phyloP scores from a whole-genome alignment of 768 basidiomycete genomes.

The Termitomyces sp. region DNA sequence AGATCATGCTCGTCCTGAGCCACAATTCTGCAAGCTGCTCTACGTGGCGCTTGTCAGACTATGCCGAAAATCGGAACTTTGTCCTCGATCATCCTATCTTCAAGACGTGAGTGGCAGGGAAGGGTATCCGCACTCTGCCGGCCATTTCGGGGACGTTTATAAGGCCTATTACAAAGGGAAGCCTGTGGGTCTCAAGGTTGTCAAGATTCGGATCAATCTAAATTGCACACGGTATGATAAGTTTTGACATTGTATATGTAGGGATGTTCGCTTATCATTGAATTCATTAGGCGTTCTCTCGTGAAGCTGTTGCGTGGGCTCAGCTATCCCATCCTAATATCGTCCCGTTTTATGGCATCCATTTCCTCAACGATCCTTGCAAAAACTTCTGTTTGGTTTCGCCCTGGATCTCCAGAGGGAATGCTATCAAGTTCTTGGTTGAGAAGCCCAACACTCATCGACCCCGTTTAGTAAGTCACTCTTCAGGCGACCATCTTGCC shows the following conservation, averaged over 20 bases:
- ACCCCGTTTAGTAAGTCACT: constrained; percentile 3
- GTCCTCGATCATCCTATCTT: constrained; percentile 26
- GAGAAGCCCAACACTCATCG: constrained; percentile 18
- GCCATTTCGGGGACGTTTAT: constrained; percentile 28
- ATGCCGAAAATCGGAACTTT: constrained; percentile 22
- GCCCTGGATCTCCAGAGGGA: constrained; percentile 38
- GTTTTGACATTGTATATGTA: neutral
- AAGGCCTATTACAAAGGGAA: constrained; percentile 19
- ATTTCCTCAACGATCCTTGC: constrained; percentile 21
- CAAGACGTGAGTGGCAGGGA: constrained; percentile 6
- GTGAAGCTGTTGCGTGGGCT: constrained; percentile 16
- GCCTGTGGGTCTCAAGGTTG: constrained; percentile 26
- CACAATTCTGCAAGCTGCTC: constrained; percentile 12
- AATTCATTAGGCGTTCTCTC: constrained; percentile 22
- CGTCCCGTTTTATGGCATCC: constrained; percentile 37
- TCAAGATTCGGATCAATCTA: constrained; percentile 19
- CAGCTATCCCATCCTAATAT: constrained; percentile 21
- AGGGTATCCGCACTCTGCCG: constrained; percentile 14
- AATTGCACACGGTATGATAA: constrained; percentile 22
- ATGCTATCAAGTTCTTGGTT: constrained; percentile 25
- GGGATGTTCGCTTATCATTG: neutral
- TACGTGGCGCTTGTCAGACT: constrained; percentile 22
- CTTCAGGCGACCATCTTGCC: neutral
- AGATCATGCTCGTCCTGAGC: constrained; percentile 15
- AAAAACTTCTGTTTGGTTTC: constrained; percentile 32